Evolutionary conservation across 345 rosid species (phyloP).

Genomic region (Gossypium turneri): DNA sequence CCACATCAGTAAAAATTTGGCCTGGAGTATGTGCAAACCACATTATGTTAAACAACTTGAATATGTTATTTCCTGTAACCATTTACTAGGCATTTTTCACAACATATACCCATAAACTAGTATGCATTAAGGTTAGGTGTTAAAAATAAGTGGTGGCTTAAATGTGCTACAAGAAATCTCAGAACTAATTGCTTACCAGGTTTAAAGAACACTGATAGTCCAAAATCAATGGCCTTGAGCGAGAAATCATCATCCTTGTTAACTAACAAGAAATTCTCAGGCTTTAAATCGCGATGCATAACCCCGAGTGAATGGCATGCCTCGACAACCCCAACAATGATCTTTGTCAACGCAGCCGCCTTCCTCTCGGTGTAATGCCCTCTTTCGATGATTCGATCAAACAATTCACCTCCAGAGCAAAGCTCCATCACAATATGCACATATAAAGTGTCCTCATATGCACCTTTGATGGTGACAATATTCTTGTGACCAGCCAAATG

Average conservation of each 20-base stretch:
- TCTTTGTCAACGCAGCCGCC: slow-evolving; percentile 92
- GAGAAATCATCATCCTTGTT: slow-evolving; percentile 96
- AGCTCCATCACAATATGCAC: slow-evolving; percentile 99
- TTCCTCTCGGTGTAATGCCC: slow-evolving; percentile 96
- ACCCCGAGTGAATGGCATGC: slow-evolving; percentile 96
- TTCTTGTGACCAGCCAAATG: slow-evolving; percentile 94
- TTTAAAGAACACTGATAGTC: slow-evolving; percentile 95
- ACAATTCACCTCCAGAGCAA: slow-evolving; percentile 89
- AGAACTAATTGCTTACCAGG: slow-evolving; percentile 49
- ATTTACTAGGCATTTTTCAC: no score
- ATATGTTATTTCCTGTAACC: no score
- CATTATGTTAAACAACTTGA: slow-evolving; percentile 9
- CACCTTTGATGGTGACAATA: slow-evolving; percentile 92
- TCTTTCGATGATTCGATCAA: slow-evolving; percentile 90
- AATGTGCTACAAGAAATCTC: not conserved
- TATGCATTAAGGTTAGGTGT: not conserved
- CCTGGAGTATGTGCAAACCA: slow-evolving; percentile 40
- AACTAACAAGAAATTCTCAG: slow-evolving; percentile 94
- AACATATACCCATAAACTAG: not conserved
- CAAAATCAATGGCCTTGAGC: slow-evolving; percentile 96
- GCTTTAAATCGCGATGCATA: slow-evolving; percentile 98
- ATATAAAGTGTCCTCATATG: slow-evolving; percentile 77
- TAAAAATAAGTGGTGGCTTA: not conserved
- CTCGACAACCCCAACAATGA: slow-evolving; percentile 93
- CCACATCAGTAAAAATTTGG: slow-evolving; percentile 90